Evolutionary conservation across 1,284 basidiomycete species (phyloP).

Genomic region (Boletus smithii): DNA sequence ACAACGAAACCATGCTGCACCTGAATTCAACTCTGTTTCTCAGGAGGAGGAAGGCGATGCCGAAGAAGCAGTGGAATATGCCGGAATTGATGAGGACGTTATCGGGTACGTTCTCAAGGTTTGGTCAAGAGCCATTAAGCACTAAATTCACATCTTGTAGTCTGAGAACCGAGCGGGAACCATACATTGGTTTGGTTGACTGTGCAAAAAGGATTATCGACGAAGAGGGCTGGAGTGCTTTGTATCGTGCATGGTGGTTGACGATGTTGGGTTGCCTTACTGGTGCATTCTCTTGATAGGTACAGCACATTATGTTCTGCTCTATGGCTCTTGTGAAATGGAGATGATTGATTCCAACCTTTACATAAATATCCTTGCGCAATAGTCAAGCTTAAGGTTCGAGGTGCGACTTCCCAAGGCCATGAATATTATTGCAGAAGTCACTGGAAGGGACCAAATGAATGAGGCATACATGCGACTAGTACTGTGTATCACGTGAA

Average conservation of each 20-base stretch:
- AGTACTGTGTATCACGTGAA: too few relatives aligned
- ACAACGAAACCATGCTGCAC: slow-evolving; percentile 66
- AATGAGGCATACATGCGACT: too few relatives aligned
- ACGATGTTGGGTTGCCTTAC: slow-evolving; percentile 66
- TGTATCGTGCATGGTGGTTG: slow-evolving; percentile 89
- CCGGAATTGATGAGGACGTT: slow-evolving; percentile 81
- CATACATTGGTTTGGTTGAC: slow-evolving; percentile 78
- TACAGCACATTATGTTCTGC: too few relatives aligned
- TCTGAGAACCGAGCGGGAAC: slow-evolving; percentile 78
- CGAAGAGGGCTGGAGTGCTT: slow-evolving; percentile 75
- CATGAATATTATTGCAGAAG: too few relatives aligned
- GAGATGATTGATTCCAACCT: too few relatives aligned
- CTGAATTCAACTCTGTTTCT: slow-evolving; percentile 7
- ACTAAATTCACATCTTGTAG: slow-evolving; percentile 34
- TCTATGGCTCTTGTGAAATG: too few relatives aligned
- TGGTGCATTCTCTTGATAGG: slow-evolving; percentile 60
- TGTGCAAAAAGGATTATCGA: slow-evolving; percentile 77
- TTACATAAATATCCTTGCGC: too few relatives aligned
- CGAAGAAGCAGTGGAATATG: slow-evolving; percentile 65
- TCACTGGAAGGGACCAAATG: too few relatives aligned
- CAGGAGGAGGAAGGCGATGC: slow-evolving; percentile 37
- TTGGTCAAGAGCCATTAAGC: not conserved
- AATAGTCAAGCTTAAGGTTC: too few relatives aligned
- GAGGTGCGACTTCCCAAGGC: too few relatives aligned
- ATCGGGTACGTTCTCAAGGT: slow-evolving; percentile 59